phyloP scores from a whole-genome alignment of 1,139 yeast genomes.

The Lodderomyces elongisporus region DNA sequence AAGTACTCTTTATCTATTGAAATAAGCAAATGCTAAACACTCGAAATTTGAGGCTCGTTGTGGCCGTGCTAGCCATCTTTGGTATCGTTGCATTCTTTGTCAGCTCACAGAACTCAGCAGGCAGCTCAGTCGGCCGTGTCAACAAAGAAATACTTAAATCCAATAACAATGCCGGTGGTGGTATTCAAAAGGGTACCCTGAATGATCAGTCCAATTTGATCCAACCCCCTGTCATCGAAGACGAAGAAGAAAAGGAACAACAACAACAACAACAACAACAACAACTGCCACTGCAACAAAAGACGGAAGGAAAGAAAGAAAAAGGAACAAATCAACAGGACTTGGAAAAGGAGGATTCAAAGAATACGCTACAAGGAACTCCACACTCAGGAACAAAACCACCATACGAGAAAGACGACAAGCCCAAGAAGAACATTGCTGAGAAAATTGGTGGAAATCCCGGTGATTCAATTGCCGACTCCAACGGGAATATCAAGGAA shows the following conservation, averaged over 20 bases:
- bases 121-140: conserved; percentile 21
- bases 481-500: conserved; percentile 3
- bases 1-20: no score
- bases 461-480: conserved; percentile 2
- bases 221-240: no score
- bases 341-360: conserved; percentile 18
- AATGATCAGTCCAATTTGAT: no score
- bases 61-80: conserved; percentile 32
- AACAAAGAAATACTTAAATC: conserved; percentile 14
- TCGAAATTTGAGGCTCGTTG: conserved; percentile 33
- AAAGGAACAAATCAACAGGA: conserved; percentile 1
- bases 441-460: conserved; percentile 17
- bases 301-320: neutral
- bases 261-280: conserved; percentile 3
- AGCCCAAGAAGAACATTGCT: conserved; percentile 19
- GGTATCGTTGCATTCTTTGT: conserved; percentile 34
- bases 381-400: conserved; percentile 32
- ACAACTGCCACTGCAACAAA: conserved; percentile 3
- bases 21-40: conserved; percentile 32
- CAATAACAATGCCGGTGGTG: no score
- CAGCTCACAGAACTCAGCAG: conserved; percentile 26
- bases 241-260: neutral
- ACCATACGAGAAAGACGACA: conserved; percentile 22
- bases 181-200: no score
- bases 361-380: conserved; percentile 31